phyloP scores from a whole-genome alignment of 805 yeast species.

The Kazachstania africana region DNA sequence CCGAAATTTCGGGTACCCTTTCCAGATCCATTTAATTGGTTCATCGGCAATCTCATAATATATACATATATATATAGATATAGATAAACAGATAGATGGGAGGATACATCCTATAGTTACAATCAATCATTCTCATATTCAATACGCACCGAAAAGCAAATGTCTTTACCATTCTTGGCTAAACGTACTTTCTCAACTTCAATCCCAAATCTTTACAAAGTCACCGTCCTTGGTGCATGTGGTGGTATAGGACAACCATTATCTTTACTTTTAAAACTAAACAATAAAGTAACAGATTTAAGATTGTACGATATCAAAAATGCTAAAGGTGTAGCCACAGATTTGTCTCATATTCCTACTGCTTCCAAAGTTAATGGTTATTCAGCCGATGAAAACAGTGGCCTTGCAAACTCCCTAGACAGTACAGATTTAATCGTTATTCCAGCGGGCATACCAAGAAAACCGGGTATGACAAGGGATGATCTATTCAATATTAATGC shows the following conservation, averaged over 20 bases:
- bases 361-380: conserved; percentile 80
- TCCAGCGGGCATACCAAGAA: conserved; percentile 98
- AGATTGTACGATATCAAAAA: conserved; percentile 82
- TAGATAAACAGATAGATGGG: too few relatives aligned
- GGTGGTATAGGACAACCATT: conserved; percentile 96
- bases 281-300: conserved; percentile 77
- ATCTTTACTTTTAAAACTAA: conserved; percentile 72
- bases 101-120: too few relatives aligned
- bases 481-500: conserved; percentile 95
- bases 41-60: too few relatives aligned
- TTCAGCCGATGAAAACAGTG: conserved; percentile 65
- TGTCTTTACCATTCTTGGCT: too few relatives aligned
- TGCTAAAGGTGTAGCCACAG: conserved; percentile 96
- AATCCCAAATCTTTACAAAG: conserved; percentile 59
- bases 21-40: too few relatives aligned
- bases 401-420: conserved; percentile 60
- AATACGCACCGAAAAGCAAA: too few relatives aligned
- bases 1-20: too few relatives aligned
- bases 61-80: too few relatives aligned
- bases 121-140: too few relatives aligned
- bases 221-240: conserved; percentile 70
- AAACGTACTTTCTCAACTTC: conserved; percentile 63
- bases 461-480: conserved; percentile 98
- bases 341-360: conserved; percentile 87
- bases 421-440: conserved; percentile 70